Evolutionary conservation across 768 basidiomycete species (phyloP), one percentile per base, ranked within the genome.

Genomic region (Galerina sulciceps): DNA sequence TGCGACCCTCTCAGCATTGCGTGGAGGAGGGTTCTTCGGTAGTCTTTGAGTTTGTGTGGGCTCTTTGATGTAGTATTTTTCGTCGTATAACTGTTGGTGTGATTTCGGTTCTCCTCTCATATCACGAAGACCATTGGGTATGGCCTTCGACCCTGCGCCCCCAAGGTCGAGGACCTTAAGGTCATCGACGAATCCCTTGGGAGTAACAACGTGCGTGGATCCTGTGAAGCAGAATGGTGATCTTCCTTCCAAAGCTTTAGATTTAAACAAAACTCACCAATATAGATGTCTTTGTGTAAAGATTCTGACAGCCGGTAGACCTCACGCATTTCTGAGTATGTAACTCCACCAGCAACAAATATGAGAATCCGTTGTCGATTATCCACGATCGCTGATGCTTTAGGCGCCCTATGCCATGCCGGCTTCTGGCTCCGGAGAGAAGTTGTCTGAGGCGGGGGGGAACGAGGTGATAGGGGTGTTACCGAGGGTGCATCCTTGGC

Each of bases 331-430:
- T 99, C 97, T 0, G 95, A 96, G 71, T 94, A 95, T 1, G 97
- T 96, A 84, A 96, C 88, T 2, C 97, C 97, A 36, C 97, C 97
- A 13, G 93, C 91, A 20, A 98, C 80, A 73, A 99, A 99, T 15
- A 98, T 84, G 36, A 99, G 80, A 13, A 97, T 67, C 26, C 96
- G 83, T 72, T 93, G 90, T 58, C 86, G 82, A 50, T 83, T 88
- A 78, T 75, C 83, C 34, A 75, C 67, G 18, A 76, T 69, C 2
- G 76, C 70, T 22, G 78, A 55, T 3, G 85, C 71, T 64, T 81
- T 84, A 4, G 85, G 85, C 1, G 90, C 88, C 65, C 89, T 86
- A 70, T 94, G 93, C 95, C 94, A 96, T 47, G 85, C 88, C 6
- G 94, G 93, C 70, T 92, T 91, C 64, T 91, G 88, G 64, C 93